Conservation (phyloP, 257 asterid species). For the Eucommia ulmoides region DNA sequence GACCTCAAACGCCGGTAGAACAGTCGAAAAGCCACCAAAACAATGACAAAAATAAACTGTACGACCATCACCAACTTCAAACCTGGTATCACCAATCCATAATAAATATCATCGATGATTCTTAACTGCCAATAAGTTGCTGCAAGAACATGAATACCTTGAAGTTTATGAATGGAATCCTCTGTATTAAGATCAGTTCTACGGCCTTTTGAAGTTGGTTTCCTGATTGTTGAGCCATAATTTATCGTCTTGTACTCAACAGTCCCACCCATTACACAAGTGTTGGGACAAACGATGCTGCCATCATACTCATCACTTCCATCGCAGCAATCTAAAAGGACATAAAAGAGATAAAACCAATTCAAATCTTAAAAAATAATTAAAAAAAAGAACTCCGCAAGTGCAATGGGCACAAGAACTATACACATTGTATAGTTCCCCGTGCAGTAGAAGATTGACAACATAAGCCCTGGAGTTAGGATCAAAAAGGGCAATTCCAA, state of each 20-base stretch:
- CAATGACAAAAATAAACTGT: constrained; percentile 35
- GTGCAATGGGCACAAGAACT: neutral
- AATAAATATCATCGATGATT: constrained; percentile 10
- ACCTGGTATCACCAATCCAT: constrained; percentile 34
- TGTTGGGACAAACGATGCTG: constrained; percentile 44
- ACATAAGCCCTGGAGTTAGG: neutral
- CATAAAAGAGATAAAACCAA: constrained; percentile 11
- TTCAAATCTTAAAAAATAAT: constrained; percentile 2
- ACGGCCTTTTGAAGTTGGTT: constrained; percentile 17
- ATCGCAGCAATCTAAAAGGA: constrained; percentile 77
- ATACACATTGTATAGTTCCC: neutral
- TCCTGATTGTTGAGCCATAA: constrained; percentile 16
- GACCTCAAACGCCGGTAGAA: constrained; percentile 26
- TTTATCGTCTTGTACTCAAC: constrained; percentile 35
- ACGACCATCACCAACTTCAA: constrained; percentile 43
- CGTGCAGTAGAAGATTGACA: neutral
- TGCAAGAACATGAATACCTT: constrained; percentile 26
- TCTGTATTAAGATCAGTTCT: constrained; percentile 25
- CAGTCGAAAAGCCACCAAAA: constrained; percentile 23
- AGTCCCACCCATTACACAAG: constrained; percentile 80
- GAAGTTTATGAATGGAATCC: constrained; percentile 36
- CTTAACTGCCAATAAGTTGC: neutral
- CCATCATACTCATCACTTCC: constrained; percentile 97
- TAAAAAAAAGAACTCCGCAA: too few relatives aligned
- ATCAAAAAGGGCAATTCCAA: neutral